phyloP scores from a whole-genome alignment of 768 basidiomycete species.

The Collybia nuda region DNA sequence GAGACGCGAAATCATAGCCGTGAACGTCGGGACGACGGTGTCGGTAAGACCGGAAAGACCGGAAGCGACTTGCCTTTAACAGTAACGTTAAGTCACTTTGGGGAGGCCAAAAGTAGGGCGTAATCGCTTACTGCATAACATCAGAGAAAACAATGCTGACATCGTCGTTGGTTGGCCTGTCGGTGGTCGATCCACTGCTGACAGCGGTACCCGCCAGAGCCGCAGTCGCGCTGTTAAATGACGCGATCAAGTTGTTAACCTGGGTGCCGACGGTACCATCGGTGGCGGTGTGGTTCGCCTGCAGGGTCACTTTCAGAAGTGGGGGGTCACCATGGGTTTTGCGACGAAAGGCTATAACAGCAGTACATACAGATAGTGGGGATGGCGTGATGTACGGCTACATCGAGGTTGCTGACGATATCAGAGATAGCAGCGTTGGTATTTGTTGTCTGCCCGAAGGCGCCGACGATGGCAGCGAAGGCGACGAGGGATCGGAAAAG shows the following conservation, averaged over 20 bases:
- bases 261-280: slow-evolving; percentile 27
- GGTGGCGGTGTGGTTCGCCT: slow-evolving; percentile 27
- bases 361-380: slow-evolving; percentile 24
- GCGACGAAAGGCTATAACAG: background rate
- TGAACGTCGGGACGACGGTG: slow-evolving; percentile 24
- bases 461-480: slow-evolving; percentile 24
- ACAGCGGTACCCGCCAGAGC: slow-evolving; percentile 21
- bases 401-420: slow-evolving; percentile 25
- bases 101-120: no score
- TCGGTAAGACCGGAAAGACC: slow-evolving; percentile 28
- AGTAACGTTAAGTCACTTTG: background rate
- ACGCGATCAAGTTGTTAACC: slow-evolving; percentile 22
- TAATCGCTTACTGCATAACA: slow-evolving; percentile 25
- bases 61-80: slow-evolving; percentile 23
- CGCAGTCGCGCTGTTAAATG: slow-evolving; percentile 22
- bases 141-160: slow-evolving; percentile 29
- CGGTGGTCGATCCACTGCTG: slow-evolving; percentile 30
- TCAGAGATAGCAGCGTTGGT: slow-evolving; percentile 27
- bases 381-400: slow-evolving; percentile 16
- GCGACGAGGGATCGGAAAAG: slow-evolving; percentile 26
- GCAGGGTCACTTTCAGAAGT: slow-evolving; percentile 21
- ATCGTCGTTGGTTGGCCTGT: slow-evolving; percentile 31
- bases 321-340: background rate
- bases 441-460: slow-evolving; percentile 30
- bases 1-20: slow-evolving; percentile 20